A percentile compares a stretch with the other conserved stretches of the same genome.
phyloP scores from a whole-genome alignment of 441 rosid genomes.

The Gossypium aridum region DNA sequence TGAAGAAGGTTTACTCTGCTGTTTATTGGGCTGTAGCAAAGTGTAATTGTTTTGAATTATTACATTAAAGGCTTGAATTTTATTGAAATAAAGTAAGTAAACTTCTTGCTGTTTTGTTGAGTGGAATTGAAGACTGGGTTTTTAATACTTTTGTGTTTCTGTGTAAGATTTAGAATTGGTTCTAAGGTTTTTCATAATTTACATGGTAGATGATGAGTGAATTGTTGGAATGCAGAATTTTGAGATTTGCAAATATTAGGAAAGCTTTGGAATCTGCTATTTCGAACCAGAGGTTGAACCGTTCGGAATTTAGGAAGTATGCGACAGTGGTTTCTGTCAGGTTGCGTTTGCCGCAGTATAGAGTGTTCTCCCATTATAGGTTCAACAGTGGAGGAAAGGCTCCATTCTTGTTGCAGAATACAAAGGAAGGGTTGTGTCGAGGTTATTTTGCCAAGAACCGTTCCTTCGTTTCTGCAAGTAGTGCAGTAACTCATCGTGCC shows the following conservation, averaged over 20 bases:
- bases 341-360: constrained; percentile 31
- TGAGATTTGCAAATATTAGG: constrained; percentile 38
- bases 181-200: background rate
- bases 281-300: constrained; percentile 21
- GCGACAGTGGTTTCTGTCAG: constrained; percentile 37
- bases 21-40: background rate
- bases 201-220: background rate
- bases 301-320: constrained; percentile 34
- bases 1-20: background rate
- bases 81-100: background rate
- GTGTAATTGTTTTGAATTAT: background rate
- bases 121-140: background rate
- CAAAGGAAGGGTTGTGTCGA: constrained; percentile 25
- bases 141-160: constrained; percentile 2
- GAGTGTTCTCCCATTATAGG: constrained; percentile 32
- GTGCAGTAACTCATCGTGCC: constrained; percentile 40
- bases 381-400: constrained; percentile 30
- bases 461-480: constrained; percentile 32
- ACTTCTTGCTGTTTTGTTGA: background rate
- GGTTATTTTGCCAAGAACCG: constrained; percentile 31
- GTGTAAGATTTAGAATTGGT: background rate
- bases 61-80: background rate
- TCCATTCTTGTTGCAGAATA: constrained; percentile 18
- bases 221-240: constrained; percentile 44
- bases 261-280: constrained; percentile 31